Evolutionary conservation across 495 filamentous ascomycete genomes (phyloP).

Genomic region (Annulohypoxylon nitens): DNA sequence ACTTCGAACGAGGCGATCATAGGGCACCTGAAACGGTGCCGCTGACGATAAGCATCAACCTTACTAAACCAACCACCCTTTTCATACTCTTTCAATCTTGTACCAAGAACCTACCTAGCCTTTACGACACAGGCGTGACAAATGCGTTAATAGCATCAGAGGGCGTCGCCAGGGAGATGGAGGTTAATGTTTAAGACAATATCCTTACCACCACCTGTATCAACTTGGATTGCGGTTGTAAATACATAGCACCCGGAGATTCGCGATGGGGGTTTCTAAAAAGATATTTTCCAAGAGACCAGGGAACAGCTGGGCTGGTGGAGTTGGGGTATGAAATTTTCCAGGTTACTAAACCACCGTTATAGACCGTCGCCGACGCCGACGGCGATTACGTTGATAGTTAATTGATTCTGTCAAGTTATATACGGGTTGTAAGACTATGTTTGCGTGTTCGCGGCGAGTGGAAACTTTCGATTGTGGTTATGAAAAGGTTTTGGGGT

Average conservation of each 20-base stretch:
- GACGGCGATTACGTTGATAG: slow-evolving; percentile 41
- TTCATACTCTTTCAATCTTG: slow-evolving; percentile 34
- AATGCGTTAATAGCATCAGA: slow-evolving; percentile 44
- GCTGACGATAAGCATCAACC: slow-evolving; percentile 12
- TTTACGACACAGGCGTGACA: slow-evolving; percentile 31
- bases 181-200: slow-evolving; percentile 25
- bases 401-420: slow-evolving; percentile 39
- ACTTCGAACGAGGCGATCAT: slow-evolving; percentile 28
- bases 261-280: slow-evolving; percentile 25
- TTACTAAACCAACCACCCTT: slow-evolving; percentile 24
- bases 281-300: slow-evolving; percentile 38
- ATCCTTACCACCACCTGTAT: slow-evolving; percentile 28
- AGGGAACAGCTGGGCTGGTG: slow-evolving; percentile 49
- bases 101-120: slow-evolving; percentile 32
- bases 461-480: neutral
- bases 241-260: slow-evolving; percentile 32
- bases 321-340: slow-evolving; percentile 42
- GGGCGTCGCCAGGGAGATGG: slow-evolving; percentile 44
- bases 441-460: neutral
- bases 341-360: slow-evolving; percentile 26
- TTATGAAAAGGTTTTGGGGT: neutral
- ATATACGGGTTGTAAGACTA: slow-evolving; percentile 9
- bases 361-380: slow-evolving; percentile 24
- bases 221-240: slow-evolving; percentile 47
- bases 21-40: slow-evolving; percentile 24